Base-by-base conservation (phyloP, 78 protist genomes). In the Monosiga brevicollis region DNA sequence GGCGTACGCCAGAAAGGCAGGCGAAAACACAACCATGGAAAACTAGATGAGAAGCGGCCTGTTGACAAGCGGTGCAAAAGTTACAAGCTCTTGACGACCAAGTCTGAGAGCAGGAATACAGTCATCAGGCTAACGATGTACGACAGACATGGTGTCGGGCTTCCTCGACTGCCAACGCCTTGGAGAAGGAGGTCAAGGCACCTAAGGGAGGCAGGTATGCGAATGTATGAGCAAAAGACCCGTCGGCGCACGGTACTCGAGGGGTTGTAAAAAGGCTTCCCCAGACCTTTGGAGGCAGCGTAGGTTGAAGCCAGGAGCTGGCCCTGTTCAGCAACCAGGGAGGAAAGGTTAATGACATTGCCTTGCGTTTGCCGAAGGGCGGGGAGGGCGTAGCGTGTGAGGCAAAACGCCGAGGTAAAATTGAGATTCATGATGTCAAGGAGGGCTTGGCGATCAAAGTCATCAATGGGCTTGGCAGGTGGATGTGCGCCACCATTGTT, bases 401-500 rank as follows among this genome's bases (percentile, higher is more conserved):
- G 71, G 49, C 10, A 11, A 38, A 83, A 83, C 15, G 20, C 20
- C 26, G 43, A 29, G 71, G 73, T 10, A 22, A 83, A 83, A 22
- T 83, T 83, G 25, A 83, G 42, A 6, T 83, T 35, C 26, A 83
- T 35, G 37, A 83, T 3, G 43, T 37, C 20, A 3, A 2, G 62
- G 15, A 38, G 15, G 20, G 75, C 85, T 3, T 24, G 38, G 25
- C 6, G 37, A 32, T 22, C 6, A 81, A 83, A 83, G 9, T 75
- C 85, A 11, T 78, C 83, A 35, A 83, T 75, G 34, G 78, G 23
- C 38, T 9, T 78, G 9, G 10, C 42, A 3, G 85, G 85, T 74
- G 85, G 85, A 32, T 83, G 85, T 81, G 80, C 75, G 36, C 85
- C 85, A 10, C 71, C 85, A 22, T 83, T 83, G 85, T 83, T 83